Base-by-base conservation (phyloP, 1,284 basidiomycete species). In the Mycena citricolor region DNA sequence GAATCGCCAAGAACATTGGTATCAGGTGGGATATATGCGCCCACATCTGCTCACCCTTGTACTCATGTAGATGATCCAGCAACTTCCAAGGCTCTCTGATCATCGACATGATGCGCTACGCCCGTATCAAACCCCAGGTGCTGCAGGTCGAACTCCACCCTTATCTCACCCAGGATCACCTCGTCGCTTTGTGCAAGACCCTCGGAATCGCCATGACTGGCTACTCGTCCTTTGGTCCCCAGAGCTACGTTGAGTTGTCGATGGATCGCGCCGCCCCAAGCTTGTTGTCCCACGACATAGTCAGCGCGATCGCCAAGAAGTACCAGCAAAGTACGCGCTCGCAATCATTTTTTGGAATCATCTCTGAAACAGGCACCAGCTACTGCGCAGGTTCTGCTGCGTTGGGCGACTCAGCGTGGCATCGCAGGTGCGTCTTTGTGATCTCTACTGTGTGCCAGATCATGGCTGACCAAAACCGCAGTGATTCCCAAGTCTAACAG, bases 91-190 rank as follows among this genome's bases (percentile, higher is more conserved):
- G 83, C 10, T 69, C 74, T 21, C 59, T 86, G 40, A 68, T 88
- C 54, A 63, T 80, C 33, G 86, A 87, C 52, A 68, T 87, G 34
- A 64, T 84, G 35, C 78, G 77, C 49, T 89, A 88, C 58, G 86
- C 86, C 39, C 77, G 79, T 52, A 78, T 83, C 61, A 69, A 76
- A 48, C 85, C 86, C 13, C 75, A 80, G 45, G 83, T 85, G 8
- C 75, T 87, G 31, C 88, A 91, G 61, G 72, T 90, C 38, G 87
- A 91, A 64, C 68, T 84, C 31, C 87, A 90, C 65, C 86, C 87
- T 5, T 86, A 85, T 66, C 69, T 86, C 54, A 71, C 75, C n/a
- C 88, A 90, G 62, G 73, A 83, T 49, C 65, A 71, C 11, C 69
- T 90, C 39, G 62, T 90, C 48, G 65, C 72, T 35, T 67, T 86